Base-by-base conservation (phyloP, 2,329 filamentous ascomycete genomes). In the Raffaelea arxii region DNA sequence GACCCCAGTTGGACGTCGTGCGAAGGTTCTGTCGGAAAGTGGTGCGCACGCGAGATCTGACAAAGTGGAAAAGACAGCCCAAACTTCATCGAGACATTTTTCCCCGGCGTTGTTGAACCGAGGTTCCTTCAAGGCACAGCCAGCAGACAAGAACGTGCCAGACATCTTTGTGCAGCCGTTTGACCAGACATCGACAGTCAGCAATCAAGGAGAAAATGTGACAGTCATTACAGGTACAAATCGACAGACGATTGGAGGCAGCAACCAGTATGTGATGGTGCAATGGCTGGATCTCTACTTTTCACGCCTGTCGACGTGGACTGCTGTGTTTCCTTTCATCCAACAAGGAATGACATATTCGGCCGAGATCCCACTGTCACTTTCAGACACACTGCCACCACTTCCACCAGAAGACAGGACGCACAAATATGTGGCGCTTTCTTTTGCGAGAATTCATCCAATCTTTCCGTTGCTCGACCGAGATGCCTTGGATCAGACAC, bases 201-300 rank as follows among this genome's bases (percentile, higher is more conserved):
- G n/a, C n/a, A n/a, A n/a, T n/a, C n/a, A n/a, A n/a, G n/a, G n/a
- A n/a, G n/a, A n/a, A n/a, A n/a, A n/a, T n/a, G n/a, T n/a, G n/a
- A n/a, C n/a, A n/a, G n/a, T n/a, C n/a, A n/a, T n/a, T n/a, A n/a
- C n/a, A n/a, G n/a, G n/a, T n/a, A n/a, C n/a, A n/a, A n/a, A n/a
- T n/a, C 16, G 16, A 18, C 46, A 45, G 39, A 16, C 18, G n/a
- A n/a, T n/a, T n/a, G n/a, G 25, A 18, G 30, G 44, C 27, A 50
- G 39, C 38, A 50, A 39, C 22, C 42, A 39, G 19, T 35, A 44
- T 19, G 25, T 50, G 1, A 32, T 50, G 9, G 46, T 48, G 22
- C 48, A 50, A 25, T 50, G 48, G 48, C 37, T 50, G 3, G 48
- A 50, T 21, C 32, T 50, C 3, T 50, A 35, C 18, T 48, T 50